Percentiles rank a stretch among this genome's conserved stretches.
Conservation (phyloP, 208 protist genomes). For the Trypanosoma mega region DNA sequence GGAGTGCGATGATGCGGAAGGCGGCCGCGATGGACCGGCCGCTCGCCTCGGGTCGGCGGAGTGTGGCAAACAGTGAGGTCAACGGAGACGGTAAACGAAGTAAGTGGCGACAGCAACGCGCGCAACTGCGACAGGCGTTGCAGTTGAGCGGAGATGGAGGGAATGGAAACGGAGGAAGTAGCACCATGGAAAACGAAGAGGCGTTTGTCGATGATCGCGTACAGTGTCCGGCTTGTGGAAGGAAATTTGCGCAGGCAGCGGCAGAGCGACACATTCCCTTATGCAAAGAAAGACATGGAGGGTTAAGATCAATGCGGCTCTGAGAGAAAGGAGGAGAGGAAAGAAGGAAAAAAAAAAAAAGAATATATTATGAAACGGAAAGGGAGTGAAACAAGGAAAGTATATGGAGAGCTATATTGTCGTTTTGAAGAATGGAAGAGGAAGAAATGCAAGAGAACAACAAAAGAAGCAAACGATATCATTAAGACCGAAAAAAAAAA, state of each 20-base stretch:
- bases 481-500: too few species aligned
- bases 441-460: constrained; percentile 4
- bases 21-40: constrained; percentile 6
- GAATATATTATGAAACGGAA: too few species aligned
- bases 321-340: not conserved
- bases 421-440: not conserved
- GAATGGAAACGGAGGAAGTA: not conserved
- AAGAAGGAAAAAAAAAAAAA: not conserved
- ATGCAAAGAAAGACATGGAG: constrained; percentile 27
- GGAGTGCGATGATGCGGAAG: constrained; percentile 18
- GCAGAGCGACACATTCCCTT: constrained; percentile 45
- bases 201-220: constrained; percentile 47
- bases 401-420: constrained; percentile 11
- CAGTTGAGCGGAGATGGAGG: not conserved
- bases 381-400: not conserved
- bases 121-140: constrained; percentile 40
- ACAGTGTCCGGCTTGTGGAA: constrained; percentile 41
- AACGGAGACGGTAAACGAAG: not conserved
- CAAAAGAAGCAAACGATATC: not conserved
- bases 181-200: constrained; percentile 5
- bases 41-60: constrained; percentile 9
- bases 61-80: not conserved
- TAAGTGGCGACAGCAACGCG: constrained; percentile 41
- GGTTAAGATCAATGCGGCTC: constrained; percentile 11
- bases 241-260: constrained; percentile 38